Evolutionary conservation across 768 basidiomycete species (phyloP), one percentile per base, ranked within the genome.

Genomic region (Leccinum subgranulosum): DNA sequence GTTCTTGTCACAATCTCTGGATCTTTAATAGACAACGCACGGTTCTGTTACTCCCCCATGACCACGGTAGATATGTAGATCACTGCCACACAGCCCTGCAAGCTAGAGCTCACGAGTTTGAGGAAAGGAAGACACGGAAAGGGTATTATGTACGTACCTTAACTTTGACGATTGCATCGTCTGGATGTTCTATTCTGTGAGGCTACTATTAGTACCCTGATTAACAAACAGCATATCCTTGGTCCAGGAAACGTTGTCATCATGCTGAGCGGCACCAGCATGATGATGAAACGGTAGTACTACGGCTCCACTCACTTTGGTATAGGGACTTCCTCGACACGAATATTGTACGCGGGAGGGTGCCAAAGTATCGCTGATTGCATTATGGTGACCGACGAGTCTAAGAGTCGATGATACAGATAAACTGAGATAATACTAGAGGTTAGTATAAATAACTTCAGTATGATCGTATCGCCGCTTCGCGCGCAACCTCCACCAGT

Each of bases 101-200:
- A 86, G 78, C 88, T 88, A 60, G 39, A 46, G 17, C 31, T 11
- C 1, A 11, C 48, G 39, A 55, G 49, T 33, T 49, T 55, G 14
- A 49, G 31, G 25, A 51, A 54, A 28, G 4, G 14, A 15, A 17
- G 17, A 31, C 12, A 28, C 5, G 6, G 6, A 45, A 7, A 8
- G 23, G 27, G n/a, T 19, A 15, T 9, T 28, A 34, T 48, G 19
- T 11, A 64, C 78, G 53, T 60, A 84, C 90, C 71, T 80, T 82
- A 53, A 90, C 81, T 76, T 85, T 89, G 54, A 92, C 80, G 47
- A 92, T 88, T 2, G 82, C 90, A 74, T 91, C 88, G 67, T 92
- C 89, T 1, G 86, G 82, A 59, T 90, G 77, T 56, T 83, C 76
- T 49, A 92, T 84, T 56, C 88, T 89, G 58, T 8, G 19, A n/a